These are phyloP conservation scores for Angomonas ambiguus DNA, from an alignment of 208 protist genomes.

Conservation along the genomic window DNA sequence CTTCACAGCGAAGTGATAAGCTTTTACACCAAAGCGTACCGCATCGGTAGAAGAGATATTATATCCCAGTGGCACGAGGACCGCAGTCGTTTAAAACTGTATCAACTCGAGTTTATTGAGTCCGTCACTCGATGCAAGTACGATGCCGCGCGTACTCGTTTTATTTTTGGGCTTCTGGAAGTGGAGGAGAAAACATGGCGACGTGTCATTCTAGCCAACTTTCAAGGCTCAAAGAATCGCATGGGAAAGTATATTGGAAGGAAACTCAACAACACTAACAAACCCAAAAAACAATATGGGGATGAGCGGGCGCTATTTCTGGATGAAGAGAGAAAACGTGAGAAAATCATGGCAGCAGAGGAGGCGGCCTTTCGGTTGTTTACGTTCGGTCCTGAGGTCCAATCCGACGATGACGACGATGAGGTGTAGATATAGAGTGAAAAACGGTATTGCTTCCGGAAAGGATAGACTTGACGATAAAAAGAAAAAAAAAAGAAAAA, in stretches of 20 bases:
- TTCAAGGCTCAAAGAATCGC: conserved; percentile 13
- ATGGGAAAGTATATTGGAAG: background rate
- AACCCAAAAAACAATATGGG: conserved; percentile 18
- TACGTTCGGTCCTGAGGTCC: conserved; percentile 38
- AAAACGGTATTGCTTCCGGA: no score
- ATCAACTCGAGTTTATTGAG: conserved; percentile 37
- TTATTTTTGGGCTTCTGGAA: conserved; percentile 23
- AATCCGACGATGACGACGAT: conserved; percentile 36
- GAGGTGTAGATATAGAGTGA: no score
- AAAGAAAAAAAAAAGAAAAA: conserved; percentile 3
- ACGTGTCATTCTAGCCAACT: conserved; percentile 18
- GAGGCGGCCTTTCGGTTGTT: conserved; percentile 30
- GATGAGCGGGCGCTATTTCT: conserved; percentile 24
- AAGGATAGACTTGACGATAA: no score
- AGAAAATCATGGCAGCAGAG: conserved; percentile 24
- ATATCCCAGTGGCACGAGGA: conserved; percentile 30
- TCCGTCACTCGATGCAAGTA: conserved; percentile 33
- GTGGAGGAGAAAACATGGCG: conserved; percentile 38
- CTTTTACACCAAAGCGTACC: conserved; percentile 27
- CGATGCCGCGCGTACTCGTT: conserved; percentile 19
- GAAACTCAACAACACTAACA: conserved; percentile 7
- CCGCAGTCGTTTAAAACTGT: conserved; percentile 25
- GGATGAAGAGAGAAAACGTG: conserved; percentile 33
- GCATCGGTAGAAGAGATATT: conserved; percentile 32
- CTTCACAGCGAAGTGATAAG: conserved; percentile 11